Percentiles rank a stretch among this genome's conserved stretches.
These are phyloP conservation scores for Fusarium sp. DNA, from an alignment of 2,329 filamentous ascomycete genomes.

Conservation along the genomic window DNA sequence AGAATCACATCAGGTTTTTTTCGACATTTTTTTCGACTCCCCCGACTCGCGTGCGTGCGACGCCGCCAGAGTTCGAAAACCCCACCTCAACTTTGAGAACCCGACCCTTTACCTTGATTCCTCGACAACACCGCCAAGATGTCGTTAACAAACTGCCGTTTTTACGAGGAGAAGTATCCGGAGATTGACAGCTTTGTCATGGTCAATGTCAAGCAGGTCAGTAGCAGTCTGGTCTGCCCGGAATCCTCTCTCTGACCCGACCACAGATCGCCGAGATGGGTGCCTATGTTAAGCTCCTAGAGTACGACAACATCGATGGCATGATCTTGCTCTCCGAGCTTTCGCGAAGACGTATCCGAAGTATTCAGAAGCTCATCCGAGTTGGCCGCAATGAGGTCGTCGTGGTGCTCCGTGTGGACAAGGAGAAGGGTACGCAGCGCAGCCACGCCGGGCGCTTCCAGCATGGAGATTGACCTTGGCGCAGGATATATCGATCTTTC, in stretches of 20 bases:
- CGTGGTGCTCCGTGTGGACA: conserved; percentile 97
- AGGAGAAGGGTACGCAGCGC: conserved; percentile 81
- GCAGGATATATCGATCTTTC: conserved; percentile 93
- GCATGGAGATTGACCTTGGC: conserved; percentile 34
- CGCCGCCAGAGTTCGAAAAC: conserved; percentile 42
- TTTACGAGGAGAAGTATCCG: conserved; percentile 92
- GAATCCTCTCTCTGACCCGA: conserved; percentile 34
- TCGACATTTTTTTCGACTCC: conserved; percentile 11
- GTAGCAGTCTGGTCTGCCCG: conserved; percentile 41
- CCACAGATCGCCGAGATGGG: conserved; percentile 97
- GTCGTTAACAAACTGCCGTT: conserved; percentile 96
- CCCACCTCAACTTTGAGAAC: conserved; percentile 44
- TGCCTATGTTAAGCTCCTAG: conserved; percentile 98
- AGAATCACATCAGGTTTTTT: conserved; percentile 16
- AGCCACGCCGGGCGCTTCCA: conserved; percentile 27
- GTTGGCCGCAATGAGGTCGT: conserved; percentile 99
- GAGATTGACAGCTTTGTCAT: conserved; percentile 99
- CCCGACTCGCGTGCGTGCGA: conserved; percentile 38
- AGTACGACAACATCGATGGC: conserved; percentile 99
- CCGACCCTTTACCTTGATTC: conserved; percentile 34
- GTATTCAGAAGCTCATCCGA: conserved; percentile 98
- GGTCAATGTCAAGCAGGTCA: conserved; percentile 98
- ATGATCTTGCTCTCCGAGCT: conserved; percentile 99
- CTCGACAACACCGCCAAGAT: conserved; percentile 67
- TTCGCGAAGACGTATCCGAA: conserved; percentile 95